Conservation (phyloP, 169 alveolate genomes). For the Cryptosporidium xiaoi region DNA sequence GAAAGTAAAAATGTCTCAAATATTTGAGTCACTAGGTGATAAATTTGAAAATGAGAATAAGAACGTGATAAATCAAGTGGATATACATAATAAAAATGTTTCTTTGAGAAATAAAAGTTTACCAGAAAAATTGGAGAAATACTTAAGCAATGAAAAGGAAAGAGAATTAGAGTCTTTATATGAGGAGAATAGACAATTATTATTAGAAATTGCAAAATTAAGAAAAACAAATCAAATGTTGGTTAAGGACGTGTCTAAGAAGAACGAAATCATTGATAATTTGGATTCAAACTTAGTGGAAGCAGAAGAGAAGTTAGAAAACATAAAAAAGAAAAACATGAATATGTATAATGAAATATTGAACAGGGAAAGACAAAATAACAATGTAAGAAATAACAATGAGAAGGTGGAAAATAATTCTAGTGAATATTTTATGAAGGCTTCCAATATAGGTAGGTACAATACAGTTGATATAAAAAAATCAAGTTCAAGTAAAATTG, state of each 20-base stretch:
- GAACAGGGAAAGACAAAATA: slow-evolving; percentile 17
- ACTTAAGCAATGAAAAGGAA: slow-evolving; percentile 51
- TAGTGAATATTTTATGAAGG: neutral
- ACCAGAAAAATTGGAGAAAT: slow-evolving; percentile 64
- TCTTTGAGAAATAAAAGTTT: slow-evolving; percentile 21
- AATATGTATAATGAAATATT: slow-evolving; percentile 63
- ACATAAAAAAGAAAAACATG: slow-evolving; percentile 46
- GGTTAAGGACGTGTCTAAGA: slow-evolving; percentile 52
- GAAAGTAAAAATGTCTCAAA: slow-evolving; percentile 6
- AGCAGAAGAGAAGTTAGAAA: slow-evolving; percentile 61
- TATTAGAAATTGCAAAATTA: slow-evolving; percentile 41
- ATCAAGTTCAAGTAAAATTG: neutral
- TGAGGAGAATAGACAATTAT: slow-evolving; percentile 56
- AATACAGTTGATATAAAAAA: slow-evolving; percentile 63
- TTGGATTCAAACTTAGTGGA: slow-evolving; percentile 54
- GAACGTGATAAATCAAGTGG: slow-evolving; percentile 2
- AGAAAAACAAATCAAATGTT: slow-evolving; percentile 62
- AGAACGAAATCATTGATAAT: slow-evolving; percentile 57
- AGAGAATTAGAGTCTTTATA: slow-evolving; percentile 52
- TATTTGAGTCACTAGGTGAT: neutral
- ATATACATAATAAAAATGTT: slow-evolving; percentile 1
- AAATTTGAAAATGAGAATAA: slow-evolving; percentile 25
- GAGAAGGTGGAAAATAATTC: neutral
- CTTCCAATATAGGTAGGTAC: slow-evolving; percentile 40
- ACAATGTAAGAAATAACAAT: neutral